Evolutionary conservation across 139 green algal species (phyloP).

Genomic region (Chlamydomonas sp.): DNA sequence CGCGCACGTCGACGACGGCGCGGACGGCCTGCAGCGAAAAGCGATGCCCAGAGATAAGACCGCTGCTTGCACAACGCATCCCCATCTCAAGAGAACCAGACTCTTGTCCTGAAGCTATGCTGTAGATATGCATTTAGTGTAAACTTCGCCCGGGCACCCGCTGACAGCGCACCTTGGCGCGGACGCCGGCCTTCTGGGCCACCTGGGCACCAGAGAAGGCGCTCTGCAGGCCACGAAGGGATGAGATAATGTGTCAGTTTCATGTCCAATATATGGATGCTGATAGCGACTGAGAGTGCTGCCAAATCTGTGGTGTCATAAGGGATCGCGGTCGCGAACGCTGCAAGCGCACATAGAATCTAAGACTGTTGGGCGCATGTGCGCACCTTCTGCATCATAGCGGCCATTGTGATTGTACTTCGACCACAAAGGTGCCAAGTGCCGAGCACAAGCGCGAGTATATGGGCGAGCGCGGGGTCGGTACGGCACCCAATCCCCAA

Average conservation of each 20-base stretch:
- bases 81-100: background rate
- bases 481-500: background rate
- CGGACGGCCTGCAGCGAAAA: conserved; percentile 36
- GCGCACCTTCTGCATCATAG: conserved; percentile 30
- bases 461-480: background rate
- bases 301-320: too few relatives aligned
- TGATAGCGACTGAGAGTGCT: too few relatives aligned
- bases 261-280: too few relatives aligned
- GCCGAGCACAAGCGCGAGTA: background rate
- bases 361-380: background rate
- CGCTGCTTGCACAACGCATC: too few relatives aligned
- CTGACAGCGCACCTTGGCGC: conserved; percentile 47
- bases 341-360: too few relatives aligned
- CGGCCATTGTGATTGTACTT: conserved; percentile 14
- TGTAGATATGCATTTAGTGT: background rate
- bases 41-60: too few relatives aligned
- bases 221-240: conserved; percentile 37
- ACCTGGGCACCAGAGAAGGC: conserved; percentile 57
- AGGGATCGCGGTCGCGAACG: too few relatives aligned
- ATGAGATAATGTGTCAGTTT: too few relatives aligned
- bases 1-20: conserved; percentile 50
- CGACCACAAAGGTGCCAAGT: background rate
- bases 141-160: background rate
- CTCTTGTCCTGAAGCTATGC: background rate
- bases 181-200: conserved; percentile 49